phyloP scores from a whole-genome alignment of 352 stramenopile species.

The Phytophthora podocarpi region DNA sequence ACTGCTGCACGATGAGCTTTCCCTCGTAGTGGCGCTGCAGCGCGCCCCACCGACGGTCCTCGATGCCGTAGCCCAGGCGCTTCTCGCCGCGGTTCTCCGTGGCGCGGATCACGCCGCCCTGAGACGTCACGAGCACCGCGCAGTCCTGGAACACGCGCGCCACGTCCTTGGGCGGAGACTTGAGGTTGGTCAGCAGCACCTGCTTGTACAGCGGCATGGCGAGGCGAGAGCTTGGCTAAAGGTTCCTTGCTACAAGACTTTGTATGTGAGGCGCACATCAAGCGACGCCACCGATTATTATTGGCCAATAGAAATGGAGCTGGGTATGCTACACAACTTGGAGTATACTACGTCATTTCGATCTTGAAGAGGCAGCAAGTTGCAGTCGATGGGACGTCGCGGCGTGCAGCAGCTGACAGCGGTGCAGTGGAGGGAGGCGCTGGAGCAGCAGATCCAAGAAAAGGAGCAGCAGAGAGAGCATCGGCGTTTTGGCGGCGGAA shows the following conservation, averaged over 20 bases:
- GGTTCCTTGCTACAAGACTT: too few relatives aligned
- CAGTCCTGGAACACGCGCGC: conserved; percentile 86
- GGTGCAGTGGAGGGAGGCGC: conserved; percentile 46
- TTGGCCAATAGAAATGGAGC: conserved; percentile 18
- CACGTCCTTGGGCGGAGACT: conserved; percentile 84
- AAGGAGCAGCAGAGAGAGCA: conserved; percentile 33
- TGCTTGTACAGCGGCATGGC: conserved; percentile 91
- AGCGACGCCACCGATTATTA: conserved; percentile 25
- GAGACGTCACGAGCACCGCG: conserved; percentile 64
- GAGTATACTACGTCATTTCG: background rate
- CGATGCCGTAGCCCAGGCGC: conserved; percentile 80
- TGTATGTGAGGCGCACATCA: conserved; percentile 7
- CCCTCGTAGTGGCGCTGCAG: conserved; percentile 86
- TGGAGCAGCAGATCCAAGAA: conserved; percentile 58
- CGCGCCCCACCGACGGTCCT: conserved; percentile 86
- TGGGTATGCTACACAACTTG: background rate
- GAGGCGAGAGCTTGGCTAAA: background rate
- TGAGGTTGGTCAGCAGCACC: conserved; percentile 88
- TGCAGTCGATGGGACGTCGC: conserved; percentile 26
- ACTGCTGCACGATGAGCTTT: conserved; percentile 88
- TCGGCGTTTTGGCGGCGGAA: background rate
- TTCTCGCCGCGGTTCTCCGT: conserved; percentile 86
- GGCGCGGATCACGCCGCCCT: conserved; percentile 76
- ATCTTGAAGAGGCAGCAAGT: conserved; percentile 7
- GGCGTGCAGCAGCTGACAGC: conserved; percentile 45